Evolutionary conservation across 441 rosid species (phyloP), one percentile per base, ranked within the genome.

Genomic region (Arabidopsis lyrata): DNA sequence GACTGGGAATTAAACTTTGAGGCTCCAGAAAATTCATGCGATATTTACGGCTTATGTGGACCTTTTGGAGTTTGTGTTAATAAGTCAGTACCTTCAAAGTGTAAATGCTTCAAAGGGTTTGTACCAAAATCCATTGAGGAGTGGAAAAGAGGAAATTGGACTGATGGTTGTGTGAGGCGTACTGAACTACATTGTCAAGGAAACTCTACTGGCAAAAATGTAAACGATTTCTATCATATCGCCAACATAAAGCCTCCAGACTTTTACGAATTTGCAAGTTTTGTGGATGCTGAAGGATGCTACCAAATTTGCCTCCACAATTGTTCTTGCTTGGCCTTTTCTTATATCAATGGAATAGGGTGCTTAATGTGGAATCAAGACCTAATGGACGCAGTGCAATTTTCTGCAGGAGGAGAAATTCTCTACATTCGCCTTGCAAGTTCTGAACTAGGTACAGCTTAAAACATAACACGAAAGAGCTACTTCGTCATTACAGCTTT

Each of bases 271-370:
- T 48, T 75, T 36, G 56, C 5, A 12, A 4, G 3, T 35, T 1
- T 42, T 22, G 2, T 1, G 22, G 29, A 32, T 16, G 7, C 36
- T 5, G 81, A 81, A 1, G 38, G 42, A 31, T 93, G 98, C 36
- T 1, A 38, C 32, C 31, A 54, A 32, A 73, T 1, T 36, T 91
- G 97, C 77, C 61, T 80, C 62, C 63, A 36, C 16, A 78, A 85
- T 66, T 91, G 95, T 73, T 87, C 92, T 2, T 92, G 96, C 58
- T 82, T 50, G 27, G 97, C 91, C 0, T 92, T 68, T 67, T 82
- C 93, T 0, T 18, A 52, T 5, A 70, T 79, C 27, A 1, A 12
- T 6, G 73, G 79, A 15, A 79, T 86, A 15, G 88, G 88, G 5
- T 92, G 97, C 82, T 77, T 90, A 87, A 58, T 64, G 12, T 92